These are phyloP conservation scores for Cyberlindnera maritima DNA, from an alignment of 805 yeast genomes.

Conservation along the genomic window DNA sequence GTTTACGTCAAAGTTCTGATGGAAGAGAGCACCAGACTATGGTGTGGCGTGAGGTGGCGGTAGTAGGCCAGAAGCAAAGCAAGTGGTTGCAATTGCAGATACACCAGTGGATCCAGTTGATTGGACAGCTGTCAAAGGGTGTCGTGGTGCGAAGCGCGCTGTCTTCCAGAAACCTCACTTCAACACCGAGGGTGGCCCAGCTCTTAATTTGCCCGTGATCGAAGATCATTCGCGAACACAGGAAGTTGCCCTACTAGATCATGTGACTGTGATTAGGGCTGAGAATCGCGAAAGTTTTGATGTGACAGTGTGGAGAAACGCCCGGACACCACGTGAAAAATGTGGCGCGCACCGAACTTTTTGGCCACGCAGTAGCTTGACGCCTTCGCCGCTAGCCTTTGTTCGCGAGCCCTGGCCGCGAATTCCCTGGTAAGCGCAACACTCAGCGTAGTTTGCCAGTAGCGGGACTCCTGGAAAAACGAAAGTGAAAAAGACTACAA, in stretches of 20 bases:
- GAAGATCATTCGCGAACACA: neutral
- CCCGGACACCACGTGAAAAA: conserved; percentile 9
- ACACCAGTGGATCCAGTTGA: neutral
- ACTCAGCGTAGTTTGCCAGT: neutral
- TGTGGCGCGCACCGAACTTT: neutral
- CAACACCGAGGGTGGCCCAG: neutral
- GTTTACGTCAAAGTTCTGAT: conserved; percentile 1
- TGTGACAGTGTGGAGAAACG: neutral
- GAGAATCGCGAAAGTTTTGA: no score
- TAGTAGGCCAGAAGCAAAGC: neutral
- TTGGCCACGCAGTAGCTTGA: neutral
- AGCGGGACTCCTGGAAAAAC: conserved; percentile 16
- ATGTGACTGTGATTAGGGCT: neutral
- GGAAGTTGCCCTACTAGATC: neutral
- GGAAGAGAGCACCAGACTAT: neutral
- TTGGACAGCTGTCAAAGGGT: neutral
- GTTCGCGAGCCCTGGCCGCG: conserved; percentile 3
- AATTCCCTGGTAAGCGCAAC: conserved; percentile 9
- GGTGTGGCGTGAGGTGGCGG: neutral
- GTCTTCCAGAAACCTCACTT: neutral
- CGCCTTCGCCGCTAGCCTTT: neutral
- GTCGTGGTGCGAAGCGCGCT: neutral
- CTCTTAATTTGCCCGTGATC: neutral
- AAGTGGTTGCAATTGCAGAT: neutral
- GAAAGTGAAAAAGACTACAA: conserved; percentile 15